Evolutionary conservation across 2,329 filamentous ascomycete species (phyloP), one percentile per base, ranked within the genome.

Genomic region (Calonectria hongkongensis): DNA sequence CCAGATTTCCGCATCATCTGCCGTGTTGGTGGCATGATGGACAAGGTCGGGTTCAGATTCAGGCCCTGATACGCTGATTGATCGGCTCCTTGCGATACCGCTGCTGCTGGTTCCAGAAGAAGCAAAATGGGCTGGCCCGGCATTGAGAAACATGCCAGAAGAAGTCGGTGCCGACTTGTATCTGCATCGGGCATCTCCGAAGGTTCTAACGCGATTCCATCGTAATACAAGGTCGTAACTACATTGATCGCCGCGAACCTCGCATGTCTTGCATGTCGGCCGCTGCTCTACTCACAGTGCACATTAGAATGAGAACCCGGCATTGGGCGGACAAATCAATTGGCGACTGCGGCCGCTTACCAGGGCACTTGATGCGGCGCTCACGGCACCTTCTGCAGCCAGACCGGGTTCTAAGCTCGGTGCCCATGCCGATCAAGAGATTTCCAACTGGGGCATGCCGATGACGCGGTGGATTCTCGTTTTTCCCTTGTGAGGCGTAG

Each of bases 221-320:
- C 63, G 73, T 65, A 80, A 68, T 12, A 72, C 74, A 21, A 73
- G 30, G 58, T 79, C 76, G 36, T 80, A 80, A 25, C 76, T 74
- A 43, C 78, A 80, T n/a, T 43, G 54, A 58, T 75, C 74, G 13
- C 77, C 75, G 16, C 78, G 62, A 28, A 74, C 62, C 74, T 73
- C 45, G 39, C 79, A 79, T 41, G 76, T 73, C 7, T 63, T 41
- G 66, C 78, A 80, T 39, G 74, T 62, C 1, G 79, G 78, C 10
- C 70, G 74, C 54, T 79, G 73, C 51, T 80, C 68, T 71, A 36
- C 10, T 43, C 39, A n/a, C 39, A 47, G 16, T 27, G 41, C 54
- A 15, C 27, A 63, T 63, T 63, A 33, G 58, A 43, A 63, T 63
- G 47, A 33, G 58, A 43, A 63, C 58, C 39, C 43, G 21, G 39